phyloP scores from a whole-genome alignment of 257 asterid genomes.

The Verbena officinalis region DNA sequence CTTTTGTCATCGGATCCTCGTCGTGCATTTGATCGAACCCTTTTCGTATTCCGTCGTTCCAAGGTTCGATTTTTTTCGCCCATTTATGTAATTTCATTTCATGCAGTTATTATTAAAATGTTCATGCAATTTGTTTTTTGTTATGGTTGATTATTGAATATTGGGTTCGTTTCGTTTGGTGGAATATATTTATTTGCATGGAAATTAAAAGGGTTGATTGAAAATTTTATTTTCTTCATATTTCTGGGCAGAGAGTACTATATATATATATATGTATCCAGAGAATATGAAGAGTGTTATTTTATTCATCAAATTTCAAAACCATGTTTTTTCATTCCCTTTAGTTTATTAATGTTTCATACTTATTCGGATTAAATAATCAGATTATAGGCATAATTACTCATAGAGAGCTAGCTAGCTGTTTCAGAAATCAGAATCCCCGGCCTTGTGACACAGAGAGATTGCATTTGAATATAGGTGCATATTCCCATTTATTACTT shows the following conservation, averaged over 20 bases:
- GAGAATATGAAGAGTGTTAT: too few relatives aligned
- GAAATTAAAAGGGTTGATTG: not conserved
- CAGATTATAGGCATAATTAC: not conserved
- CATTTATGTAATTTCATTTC: not conserved
- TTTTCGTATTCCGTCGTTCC: not conserved
- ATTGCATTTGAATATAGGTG: not conserved
- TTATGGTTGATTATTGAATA: not conserved
- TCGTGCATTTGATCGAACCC: slow-evolving; percentile 14
- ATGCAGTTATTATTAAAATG: too few relatives aligned
- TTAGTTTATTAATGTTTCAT: slow-evolving; percentile 9
- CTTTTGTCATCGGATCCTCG: slow-evolving; percentile 4
- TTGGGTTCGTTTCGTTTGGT: not conserved
- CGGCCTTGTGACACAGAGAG: not conserved
- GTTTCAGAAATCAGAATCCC: not conserved
- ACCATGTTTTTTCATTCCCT: not conserved
- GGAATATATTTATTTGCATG: slow-evolving; percentile 3
- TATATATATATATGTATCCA: too few relatives aligned
- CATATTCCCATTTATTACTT: not conserved
- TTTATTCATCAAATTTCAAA: not conserved
- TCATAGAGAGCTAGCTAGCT: too few relatives aligned
- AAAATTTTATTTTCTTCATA: not conserved
- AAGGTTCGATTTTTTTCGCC: slow-evolving; percentile 22
- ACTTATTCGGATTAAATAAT: slow-evolving; percentile 1
- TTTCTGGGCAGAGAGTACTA: not conserved
- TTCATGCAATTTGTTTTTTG: slow-evolving; percentile 11